phyloP scores from a whole-genome alignment of 352 stramenopile genomes.

The Phytophthora pisi region DNA sequence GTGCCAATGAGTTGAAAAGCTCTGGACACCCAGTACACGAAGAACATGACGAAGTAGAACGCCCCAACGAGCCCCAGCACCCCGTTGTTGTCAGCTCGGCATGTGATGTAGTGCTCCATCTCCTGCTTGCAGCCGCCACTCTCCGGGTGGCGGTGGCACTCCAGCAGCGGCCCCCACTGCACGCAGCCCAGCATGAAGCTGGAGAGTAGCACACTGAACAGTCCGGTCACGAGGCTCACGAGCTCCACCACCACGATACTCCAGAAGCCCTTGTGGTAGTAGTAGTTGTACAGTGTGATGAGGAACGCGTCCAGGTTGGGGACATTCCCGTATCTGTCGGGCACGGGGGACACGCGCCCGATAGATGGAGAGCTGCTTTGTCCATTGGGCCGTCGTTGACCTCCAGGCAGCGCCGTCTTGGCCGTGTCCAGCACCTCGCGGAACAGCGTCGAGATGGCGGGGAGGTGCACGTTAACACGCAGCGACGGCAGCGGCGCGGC shows the following conservation, averaged over 20 bases:
- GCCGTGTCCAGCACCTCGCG: slow-evolving; percentile 67
- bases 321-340: slow-evolving; percentile 74
- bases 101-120: slow-evolving; percentile 77
- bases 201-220: slow-evolving; percentile 96
- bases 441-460: slow-evolving; percentile 80
- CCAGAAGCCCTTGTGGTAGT: slow-evolving; percentile 93
- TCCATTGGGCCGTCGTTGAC: slow-evolving; percentile 15
- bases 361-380: neutral
- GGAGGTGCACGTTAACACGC: slow-evolving; percentile 72
- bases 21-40: slow-evolving; percentile 92
- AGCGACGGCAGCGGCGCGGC: slow-evolving; percentile 60
- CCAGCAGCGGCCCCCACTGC: slow-evolving; percentile 92
- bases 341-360: slow-evolving; percentile 49
- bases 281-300: slow-evolving; percentile 95
- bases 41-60: slow-evolving; percentile 96
- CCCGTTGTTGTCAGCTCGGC: slow-evolving; percentile 56
- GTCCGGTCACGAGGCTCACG: slow-evolving; percentile 91
- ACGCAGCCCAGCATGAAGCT: slow-evolving; percentile 96
- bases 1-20: slow-evolving; percentile 83
- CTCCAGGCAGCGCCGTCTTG: slow-evolving; percentile 42
- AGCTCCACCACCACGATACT: slow-evolving; percentile 90
- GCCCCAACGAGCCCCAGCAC: slow-evolving; percentile 67
- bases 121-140: slow-evolving; percentile 82
- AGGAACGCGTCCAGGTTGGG: slow-evolving; percentile 92
- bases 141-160: slow-evolving; percentile 72